These are phyloP conservation scores for Musa troglodytarum DNA, from an alignment of 176 grass and related monocot species.

Conservation along the genomic window DNA sequence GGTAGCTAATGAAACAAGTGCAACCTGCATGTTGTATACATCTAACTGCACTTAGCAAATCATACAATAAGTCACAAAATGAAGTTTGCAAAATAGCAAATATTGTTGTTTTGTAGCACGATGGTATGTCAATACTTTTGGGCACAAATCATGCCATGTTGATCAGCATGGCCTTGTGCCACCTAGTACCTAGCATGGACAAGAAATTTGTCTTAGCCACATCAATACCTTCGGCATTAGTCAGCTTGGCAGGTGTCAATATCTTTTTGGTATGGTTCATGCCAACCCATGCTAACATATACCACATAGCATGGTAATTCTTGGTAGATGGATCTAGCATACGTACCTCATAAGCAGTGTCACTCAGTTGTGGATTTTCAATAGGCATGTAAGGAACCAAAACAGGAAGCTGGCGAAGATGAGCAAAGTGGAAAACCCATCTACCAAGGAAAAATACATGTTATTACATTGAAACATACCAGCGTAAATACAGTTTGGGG, in stretches of 20 bases:
- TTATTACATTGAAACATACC: conserved; percentile 18
- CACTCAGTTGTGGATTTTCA: conserved; percentile 82
- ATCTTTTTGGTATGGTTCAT: too few relatives aligned
- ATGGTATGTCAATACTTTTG: not conserved
- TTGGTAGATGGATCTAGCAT: not conserved
- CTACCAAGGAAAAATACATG: conserved; percentile 30
- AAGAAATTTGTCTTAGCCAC: not conserved
- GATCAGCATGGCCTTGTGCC: not conserved
- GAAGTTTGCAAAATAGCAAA: not conserved
- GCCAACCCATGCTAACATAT: not conserved
- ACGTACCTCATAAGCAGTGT: conserved; percentile 90
- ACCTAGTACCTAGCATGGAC: not conserved
- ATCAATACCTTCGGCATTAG: not conserved
- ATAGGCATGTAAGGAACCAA: conserved; percentile 94
- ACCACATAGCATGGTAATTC: conserved; percentile 2
- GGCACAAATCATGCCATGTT: not conserved
- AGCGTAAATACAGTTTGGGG: not conserved
- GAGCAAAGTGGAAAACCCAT: conserved; percentile 97
- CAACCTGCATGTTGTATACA: conserved; percentile 59
- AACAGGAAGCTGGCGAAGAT: conserved; percentile 89
- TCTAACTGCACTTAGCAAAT: not conserved
- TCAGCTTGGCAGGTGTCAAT: too few relatives aligned
- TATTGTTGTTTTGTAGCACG: not conserved
- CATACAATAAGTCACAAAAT: not conserved
- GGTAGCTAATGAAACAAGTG: conserved; percentile 82